phyloP scores from a whole-genome alignment of 371 early-diverging fungal genomes.

The Amoeboaphelidium protococcarum region DNA sequence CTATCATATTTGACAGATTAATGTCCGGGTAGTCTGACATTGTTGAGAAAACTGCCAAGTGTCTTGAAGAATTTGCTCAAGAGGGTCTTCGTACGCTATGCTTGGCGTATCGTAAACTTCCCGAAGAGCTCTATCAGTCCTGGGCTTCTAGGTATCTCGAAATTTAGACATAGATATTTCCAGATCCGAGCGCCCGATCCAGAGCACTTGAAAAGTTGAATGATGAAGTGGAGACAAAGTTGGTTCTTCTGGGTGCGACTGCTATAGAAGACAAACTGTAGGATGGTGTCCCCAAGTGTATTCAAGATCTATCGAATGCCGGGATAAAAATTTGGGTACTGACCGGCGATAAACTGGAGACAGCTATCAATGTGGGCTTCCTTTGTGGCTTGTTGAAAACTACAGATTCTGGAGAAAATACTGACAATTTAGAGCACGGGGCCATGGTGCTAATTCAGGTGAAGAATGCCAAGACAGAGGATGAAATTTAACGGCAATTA shows the following conservation, averaged over 20 bases:
- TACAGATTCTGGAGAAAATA: slow-evolving; percentile 7
- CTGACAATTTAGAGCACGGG: not conserved
- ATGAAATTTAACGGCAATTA: not conserved
- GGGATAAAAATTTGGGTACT: slow-evolving; percentile 97
- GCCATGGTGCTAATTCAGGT: not conserved
- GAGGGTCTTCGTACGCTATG: slow-evolving; percentile 65
- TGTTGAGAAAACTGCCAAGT: slow-evolving; percentile 10
- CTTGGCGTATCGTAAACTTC: slow-evolving; percentile 36
- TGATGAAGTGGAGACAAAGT: slow-evolving; percentile 39
- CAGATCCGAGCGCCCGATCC: too few species aligned
- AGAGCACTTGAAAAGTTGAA: slow-evolving; percentile 42
- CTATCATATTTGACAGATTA: slow-evolving; percentile 54
- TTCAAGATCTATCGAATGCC: slow-evolving; percentile 50
- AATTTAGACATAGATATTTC: slow-evolving; percentile 39
- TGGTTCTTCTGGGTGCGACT: slow-evolving; percentile 69
- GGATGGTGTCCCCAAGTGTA: slow-evolving; percentile 77
- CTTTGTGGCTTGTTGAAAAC: slow-evolving; percentile 50
- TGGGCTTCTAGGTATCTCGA: slow-evolving; percentile 35
- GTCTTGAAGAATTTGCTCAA: slow-evolving; percentile 44
- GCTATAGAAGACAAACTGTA: slow-evolving; percentile 96
- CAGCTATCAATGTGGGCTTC: slow-evolving; percentile 94
- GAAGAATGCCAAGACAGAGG: not conserved
- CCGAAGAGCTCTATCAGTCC: slow-evolving; percentile 31
- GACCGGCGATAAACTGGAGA: slow-evolving; percentile 98
- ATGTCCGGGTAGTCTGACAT: not conserved